Base-by-base conservation (phyloP, 306 rosid species). In the Parietaria judaica region DNA sequence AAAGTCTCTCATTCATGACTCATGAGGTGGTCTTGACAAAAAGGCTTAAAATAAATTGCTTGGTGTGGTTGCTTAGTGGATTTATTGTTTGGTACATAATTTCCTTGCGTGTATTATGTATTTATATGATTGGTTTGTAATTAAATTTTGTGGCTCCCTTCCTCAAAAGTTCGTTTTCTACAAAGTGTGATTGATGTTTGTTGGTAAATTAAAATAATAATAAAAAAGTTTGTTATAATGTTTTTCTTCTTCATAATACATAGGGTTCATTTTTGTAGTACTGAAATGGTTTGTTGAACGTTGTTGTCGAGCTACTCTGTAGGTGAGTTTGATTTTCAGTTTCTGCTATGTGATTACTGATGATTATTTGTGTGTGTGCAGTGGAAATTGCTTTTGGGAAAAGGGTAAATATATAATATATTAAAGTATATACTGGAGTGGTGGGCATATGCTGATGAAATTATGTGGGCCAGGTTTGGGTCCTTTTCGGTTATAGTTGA, bases 1-100 rank as follows among this genome's bases (percentile, higher is more conserved):
- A 78, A 86, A 74, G 78, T 71, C 51, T 46, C 81, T 8, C 78
- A 72, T 53, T 53, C 66, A 54, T 38, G 50, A 46, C 13, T 46
- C 8, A 7, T 10, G 53, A 10, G 53, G 53, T n/a, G 8, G 10
- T 49, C n/a, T 10, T 49, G 53, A 49, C 14, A 7, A 49, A 49
- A 49, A 49, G 6, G 45, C 7, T 5, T 41, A 1, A 49, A 64
- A 15, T 4, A 3, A 45, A 51, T 3, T 11, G 11, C 44, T 46
- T 48, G 50, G 54, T 13, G 39, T 54, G 56, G 4, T 66, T 69
- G 71, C 76, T 31, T 64, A 63, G 14, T 49, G 5, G 53, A 49
- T n/a, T 49, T 11, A 10, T 49, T 49, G 36, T 10, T 36, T 53
- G 56, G 68, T 17, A 15, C 23, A 13, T 63, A 3, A 34, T 54